Percentiles rank a stretch among this genome's conserved stretches.
Conservation (phyloP, 257 asterid genomes). For the Cinchona pubescens region DNA sequence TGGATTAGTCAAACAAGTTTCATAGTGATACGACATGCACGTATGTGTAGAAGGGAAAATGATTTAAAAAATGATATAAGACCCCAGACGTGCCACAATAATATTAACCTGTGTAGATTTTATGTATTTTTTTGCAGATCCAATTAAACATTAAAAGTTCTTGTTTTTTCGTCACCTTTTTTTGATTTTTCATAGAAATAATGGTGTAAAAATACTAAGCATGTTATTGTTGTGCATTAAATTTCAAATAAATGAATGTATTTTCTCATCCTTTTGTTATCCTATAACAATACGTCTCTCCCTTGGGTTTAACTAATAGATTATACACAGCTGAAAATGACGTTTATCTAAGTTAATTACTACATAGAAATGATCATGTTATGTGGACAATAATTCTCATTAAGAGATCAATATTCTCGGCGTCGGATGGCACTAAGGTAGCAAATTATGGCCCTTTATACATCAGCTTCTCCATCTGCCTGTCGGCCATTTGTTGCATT, state of each 20-base stretch:
- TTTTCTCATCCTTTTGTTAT: neutral
- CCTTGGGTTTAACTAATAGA: neutral
- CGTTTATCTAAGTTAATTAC: neutral
- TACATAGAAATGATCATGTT: constrained; percentile 7
- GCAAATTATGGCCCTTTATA: constrained; percentile 16
- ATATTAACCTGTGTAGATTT: too few relatives aligned
- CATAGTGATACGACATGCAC: too few relatives aligned
- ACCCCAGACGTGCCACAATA: too few relatives aligned
- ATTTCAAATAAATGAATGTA: neutral
- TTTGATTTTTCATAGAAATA: too few relatives aligned
- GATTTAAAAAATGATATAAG: too few relatives aligned
- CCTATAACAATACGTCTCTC: neutral
- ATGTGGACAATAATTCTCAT: constrained; percentile 12
- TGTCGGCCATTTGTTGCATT: constrained; percentile 39
- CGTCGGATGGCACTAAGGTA: constrained; percentile 25
- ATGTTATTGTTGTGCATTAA: neutral
- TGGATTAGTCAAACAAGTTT: too few relatives aligned
- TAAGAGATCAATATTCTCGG: constrained; percentile 10
- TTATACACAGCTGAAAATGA: neutral
- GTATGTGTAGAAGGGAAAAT: too few relatives aligned
- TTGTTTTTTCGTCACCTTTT: too few relatives aligned
- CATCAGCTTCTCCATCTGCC: constrained; percentile 19
- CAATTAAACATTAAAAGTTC: too few relatives aligned
- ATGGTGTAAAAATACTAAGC: too few relatives aligned
- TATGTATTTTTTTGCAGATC: too few relatives aligned